phyloP scores from a whole-genome alignment of 208 protist species.

The Tetramitus jugosus region DNA sequence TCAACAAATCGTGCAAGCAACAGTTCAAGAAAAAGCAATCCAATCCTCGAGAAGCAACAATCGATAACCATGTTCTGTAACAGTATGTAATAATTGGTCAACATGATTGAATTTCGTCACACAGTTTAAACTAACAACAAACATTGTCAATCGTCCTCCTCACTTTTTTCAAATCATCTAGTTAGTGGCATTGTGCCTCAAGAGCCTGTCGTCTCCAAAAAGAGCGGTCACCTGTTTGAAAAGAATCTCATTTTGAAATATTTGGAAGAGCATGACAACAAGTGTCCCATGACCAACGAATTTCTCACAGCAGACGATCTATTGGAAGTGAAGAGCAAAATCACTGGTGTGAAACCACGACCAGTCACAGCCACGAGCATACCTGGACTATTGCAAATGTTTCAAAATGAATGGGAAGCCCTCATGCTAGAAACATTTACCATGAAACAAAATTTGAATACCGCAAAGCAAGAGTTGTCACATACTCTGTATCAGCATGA shows the following conservation, averaged over 20 bases:
- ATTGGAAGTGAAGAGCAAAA: slow-evolving; percentile 41
- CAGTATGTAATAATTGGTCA: too few relatives aligned
- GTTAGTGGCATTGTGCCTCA: too few relatives aligned
- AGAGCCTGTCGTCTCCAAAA: slow-evolving; percentile 86
- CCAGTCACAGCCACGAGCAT: slow-evolving; percentile 57
- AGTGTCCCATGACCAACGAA: slow-evolving; percentile 84
- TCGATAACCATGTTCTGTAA: too few relatives aligned
- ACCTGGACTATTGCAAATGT: slow-evolving; percentile 76
- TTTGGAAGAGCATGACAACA: slow-evolving; percentile 68
- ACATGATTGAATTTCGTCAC: too few relatives aligned
- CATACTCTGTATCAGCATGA: slow-evolving; percentile 97
- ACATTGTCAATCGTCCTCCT: too few relatives aligned
- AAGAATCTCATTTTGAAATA: slow-evolving; percentile 83
- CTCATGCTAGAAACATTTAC: slow-evolving; percentile 93
- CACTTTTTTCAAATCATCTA: too few relatives aligned
- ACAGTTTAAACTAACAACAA: too few relatives aligned
- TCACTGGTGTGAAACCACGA: slow-evolving; percentile 36
- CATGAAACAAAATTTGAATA: slow-evolving; percentile 79
- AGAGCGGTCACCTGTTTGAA: slow-evolving; percentile 89
- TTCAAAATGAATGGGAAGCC: slow-evolving; percentile 96
- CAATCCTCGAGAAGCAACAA: too few relatives aligned
- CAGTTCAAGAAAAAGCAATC: too few relatives aligned
- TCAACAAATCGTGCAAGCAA: too few relatives aligned
- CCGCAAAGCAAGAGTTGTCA: slow-evolving; percentile 84
- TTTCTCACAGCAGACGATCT: slow-evolving; percentile 71